Evolutionary conservation across 2,329 filamentous ascomycete species (phyloP).

Genomic region (Sarocladium oryzae): DNA sequence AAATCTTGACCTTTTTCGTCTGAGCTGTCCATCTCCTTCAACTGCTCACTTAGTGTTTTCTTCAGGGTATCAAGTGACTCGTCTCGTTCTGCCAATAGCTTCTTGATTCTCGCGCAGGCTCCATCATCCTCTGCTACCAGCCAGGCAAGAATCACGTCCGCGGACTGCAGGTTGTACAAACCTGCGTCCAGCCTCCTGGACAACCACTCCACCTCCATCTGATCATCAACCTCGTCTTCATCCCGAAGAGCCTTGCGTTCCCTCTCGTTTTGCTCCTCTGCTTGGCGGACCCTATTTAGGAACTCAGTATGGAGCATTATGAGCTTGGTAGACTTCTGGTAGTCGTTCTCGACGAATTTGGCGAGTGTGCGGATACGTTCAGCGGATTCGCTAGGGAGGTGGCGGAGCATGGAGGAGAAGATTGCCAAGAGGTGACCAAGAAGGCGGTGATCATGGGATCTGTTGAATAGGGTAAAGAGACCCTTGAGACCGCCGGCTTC

Average conservation of each 20-base stretch:
- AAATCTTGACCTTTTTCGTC: constrained; percentile 54
- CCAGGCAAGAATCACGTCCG: constrained; percentile 86
- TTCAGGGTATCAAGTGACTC: constrained; percentile 59
- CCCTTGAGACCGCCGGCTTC: constrained; percentile 80
- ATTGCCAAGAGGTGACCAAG: constrained; percentile 80
- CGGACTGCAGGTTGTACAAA: constrained; percentile 72
- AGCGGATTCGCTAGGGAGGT: constrained; percentile 70
- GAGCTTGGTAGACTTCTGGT: constrained; percentile 73
- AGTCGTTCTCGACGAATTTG: constrained; percentile 94
- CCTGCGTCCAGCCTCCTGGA: constrained; percentile 75
- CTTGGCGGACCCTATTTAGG: constrained; percentile 51
- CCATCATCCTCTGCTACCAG: constrained; percentile 82
- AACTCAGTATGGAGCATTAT: constrained; percentile 68
- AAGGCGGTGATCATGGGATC: constrained; percentile 62
- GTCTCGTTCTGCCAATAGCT: constrained; percentile 60
- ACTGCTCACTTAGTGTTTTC: constrained; percentile 58
- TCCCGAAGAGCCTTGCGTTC: constrained; percentile 12
- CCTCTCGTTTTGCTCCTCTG: constrained; percentile 41
- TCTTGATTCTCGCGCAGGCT: constrained; percentile 57
- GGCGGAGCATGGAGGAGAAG: constrained; percentile 73
- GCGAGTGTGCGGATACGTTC: constrained; percentile 77
- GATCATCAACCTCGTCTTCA: constrained; percentile 32
- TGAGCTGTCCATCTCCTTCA: constrained; percentile 42
- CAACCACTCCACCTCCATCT: constrained; percentile 65
- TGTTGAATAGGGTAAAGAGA: constrained; percentile 83